Conservation (phyloP, 2,329 filamentous ascomycete species). For the Xenoacremonium recifei region DNA sequence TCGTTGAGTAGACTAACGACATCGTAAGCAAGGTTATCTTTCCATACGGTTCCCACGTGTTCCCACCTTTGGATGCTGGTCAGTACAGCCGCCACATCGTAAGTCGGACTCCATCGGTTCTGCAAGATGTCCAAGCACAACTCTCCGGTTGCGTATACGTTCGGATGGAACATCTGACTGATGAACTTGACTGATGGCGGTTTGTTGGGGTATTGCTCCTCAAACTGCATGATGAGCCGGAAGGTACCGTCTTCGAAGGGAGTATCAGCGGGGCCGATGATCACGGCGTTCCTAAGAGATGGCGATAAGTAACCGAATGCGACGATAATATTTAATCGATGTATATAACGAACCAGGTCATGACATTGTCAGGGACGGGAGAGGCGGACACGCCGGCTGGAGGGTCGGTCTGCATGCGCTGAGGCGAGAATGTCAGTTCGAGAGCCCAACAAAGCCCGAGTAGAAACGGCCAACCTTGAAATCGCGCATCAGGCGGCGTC, state of each 20-base stretch:
- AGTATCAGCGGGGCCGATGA: conserved; percentile 94
- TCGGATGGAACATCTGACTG: conserved; percentile 98
- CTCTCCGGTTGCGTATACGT: conserved; percentile 96
- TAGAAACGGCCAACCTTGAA: conserved; percentile 75
- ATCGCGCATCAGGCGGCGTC: conserved; percentile 96
- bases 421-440: conserved; percentile 16
- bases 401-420: conserved; percentile 99
- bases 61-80: conserved; percentile 93
- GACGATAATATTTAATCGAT: background rate
- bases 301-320: conserved; percentile 14
- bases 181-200: conserved; percentile 98
- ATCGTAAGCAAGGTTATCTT: conserved; percentile 24
- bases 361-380: conserved; percentile 93
- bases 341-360: conserved; percentile 73
- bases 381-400: conserved; percentile 95
- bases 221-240: conserved; percentile 96
- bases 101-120: conserved; percentile 97
- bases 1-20: conserved; percentile 86
- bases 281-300: conserved; percentile 83
- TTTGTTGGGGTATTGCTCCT: conserved; percentile 98
- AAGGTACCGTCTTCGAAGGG: conserved; percentile 99
- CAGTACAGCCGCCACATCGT: conserved; percentile 94
- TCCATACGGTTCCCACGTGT: background rate
- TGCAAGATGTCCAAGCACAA: conserved; percentile 95
- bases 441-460: background rate